Conservation (phyloP, 345 rosid species). For the Syzygium oleosum region DNA sequence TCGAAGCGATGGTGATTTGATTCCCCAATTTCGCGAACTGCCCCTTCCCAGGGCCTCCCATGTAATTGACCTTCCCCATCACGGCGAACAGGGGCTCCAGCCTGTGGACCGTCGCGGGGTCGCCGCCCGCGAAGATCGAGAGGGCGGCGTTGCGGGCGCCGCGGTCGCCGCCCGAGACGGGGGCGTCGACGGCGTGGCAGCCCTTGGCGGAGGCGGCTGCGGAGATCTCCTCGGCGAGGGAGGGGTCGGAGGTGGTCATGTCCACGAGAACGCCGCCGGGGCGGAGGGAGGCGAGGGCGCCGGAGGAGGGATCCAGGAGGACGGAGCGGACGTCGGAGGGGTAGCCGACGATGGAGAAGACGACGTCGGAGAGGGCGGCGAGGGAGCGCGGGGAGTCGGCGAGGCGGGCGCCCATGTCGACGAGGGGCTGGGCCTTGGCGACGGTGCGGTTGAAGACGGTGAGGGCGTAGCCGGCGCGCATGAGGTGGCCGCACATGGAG, state of each 20-base stretch:
- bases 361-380: constrained; percentile 72
- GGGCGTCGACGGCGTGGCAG: constrained; percentile 75
- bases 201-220: constrained; percentile 38
- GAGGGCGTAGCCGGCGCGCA: constrained; percentile 69
- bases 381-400: constrained; percentile 56
- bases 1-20: constrained; percentile 75
- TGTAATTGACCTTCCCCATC: constrained; percentile 79
- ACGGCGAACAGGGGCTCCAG: constrained; percentile 55
- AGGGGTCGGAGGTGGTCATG: constrained; percentile 96
- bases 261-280: constrained; percentile 76
- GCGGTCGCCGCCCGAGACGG: constrained; percentile 87
- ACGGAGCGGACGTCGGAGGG: constrained; percentile 89
- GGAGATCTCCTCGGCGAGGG: constrained; percentile 68
- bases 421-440: constrained; percentile 70
- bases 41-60: constrained; percentile 82
- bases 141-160: constrained; percentile 73
- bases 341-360: constrained; percentile 89
- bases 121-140: constrained; percentile 83
- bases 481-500: constrained; percentile 72
- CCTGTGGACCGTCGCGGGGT: constrained; percentile 29
- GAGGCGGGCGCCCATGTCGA: constrained; percentile 65
- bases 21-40: constrained; percentile 80
- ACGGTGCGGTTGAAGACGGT: constrained; percentile 82
- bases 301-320: constrained; percentile 56
- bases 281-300: constrained; percentile 69